Evolutionary conservation across 495 filamentous ascomycete genomes (phyloP).

Genomic region (Tricharina praecox): DNA sequence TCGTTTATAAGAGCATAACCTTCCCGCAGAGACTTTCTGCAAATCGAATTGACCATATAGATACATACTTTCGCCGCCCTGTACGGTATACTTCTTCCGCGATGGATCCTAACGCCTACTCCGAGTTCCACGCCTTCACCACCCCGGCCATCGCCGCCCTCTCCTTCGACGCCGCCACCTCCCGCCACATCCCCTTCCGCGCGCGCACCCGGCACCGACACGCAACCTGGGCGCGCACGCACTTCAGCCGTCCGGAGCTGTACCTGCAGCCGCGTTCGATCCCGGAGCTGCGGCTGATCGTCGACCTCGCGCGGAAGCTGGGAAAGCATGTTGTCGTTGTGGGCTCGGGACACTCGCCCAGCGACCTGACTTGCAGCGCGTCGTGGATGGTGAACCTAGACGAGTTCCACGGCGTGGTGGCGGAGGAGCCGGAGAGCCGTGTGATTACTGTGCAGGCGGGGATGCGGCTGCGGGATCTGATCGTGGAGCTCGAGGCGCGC

Average conservation of each 20-base stretch:
- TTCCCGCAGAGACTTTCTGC: too few species aligned
- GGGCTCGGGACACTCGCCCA: constrained; percentile 81
- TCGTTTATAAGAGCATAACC: too few species aligned
- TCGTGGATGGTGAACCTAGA: constrained; percentile 92
- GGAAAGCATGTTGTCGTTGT: constrained; percentile 63
- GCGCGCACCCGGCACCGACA: constrained; percentile 53
- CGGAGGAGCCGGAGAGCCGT: constrained; percentile 44
- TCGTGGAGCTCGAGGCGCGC: constrained; percentile 46
- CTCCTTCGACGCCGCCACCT: constrained; percentile 17
- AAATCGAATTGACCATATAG: too few species aligned
- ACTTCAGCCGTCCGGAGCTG: constrained; percentile 70
- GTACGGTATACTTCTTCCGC: too few species aligned
- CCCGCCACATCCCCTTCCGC: constrained; percentile 51
- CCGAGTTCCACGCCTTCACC: constrained; percentile 19
- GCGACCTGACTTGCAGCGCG: constrained; percentile 80
- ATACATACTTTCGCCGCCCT: too few species aligned
- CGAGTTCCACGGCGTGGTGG: constrained; percentile 52
- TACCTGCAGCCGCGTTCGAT: constrained; percentile 67
- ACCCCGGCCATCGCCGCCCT: constrained; percentile 16
- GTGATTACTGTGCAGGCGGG: constrained; percentile 67
- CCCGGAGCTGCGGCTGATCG: constrained; percentile 63
- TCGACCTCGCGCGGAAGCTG: constrained; percentile 64
- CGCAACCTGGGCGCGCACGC: constrained; percentile 93
- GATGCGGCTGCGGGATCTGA: constrained; percentile 58
- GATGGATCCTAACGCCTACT: constrained; percentile 23